Evolutionary conservation across 2,329 filamentous ascomycete genomes (phyloP).

Genomic region (Pseudovirgaria hyperparasitica): DNA sequence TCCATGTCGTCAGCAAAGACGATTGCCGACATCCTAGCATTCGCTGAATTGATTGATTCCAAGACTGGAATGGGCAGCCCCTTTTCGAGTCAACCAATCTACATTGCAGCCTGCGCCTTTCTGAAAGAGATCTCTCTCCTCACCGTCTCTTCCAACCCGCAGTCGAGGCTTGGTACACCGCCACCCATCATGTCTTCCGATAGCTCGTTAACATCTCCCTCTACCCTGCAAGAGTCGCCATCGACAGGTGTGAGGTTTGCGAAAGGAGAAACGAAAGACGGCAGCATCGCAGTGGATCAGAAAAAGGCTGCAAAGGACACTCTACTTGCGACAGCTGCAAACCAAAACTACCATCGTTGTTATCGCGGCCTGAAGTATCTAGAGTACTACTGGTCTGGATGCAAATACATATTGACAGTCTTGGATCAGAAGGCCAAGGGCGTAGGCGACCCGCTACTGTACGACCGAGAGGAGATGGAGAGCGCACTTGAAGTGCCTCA

Average conservation of each 20-base stretch:
- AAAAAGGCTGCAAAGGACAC: conserved; percentile 51
- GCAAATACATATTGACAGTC: conserved; percentile 75
- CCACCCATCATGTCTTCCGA: too few relatives aligned
- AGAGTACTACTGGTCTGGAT: conserved; percentile 76
- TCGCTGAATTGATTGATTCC: conserved; percentile 73
- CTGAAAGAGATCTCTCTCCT: conserved; percentile 68
- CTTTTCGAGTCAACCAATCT: conserved; percentile 79
- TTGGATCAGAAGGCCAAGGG: conserved; percentile 81
- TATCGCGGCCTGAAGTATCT: conserved; percentile 72
- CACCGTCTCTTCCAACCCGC: conserved; percentile 47
- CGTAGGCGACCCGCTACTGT: conserved; percentile 60
- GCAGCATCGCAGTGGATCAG: conserved; percentile 15
- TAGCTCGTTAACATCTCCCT: conserved; percentile 2
- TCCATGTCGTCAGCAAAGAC: conserved; percentile 87
- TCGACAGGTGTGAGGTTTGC: too few relatives aligned
- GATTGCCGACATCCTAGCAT: conserved; percentile 77
- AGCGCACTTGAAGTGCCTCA: conserved; percentile 47
- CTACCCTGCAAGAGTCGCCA: too few relatives aligned
- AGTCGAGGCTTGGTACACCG: conserved; percentile 47
- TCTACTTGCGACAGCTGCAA: conserved; percentile 66
- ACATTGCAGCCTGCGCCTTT: conserved; percentile 82
- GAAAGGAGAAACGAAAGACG: conserved; percentile 8
- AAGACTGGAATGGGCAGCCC: conserved; percentile 81
- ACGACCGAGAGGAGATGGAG: conserved; percentile 64
- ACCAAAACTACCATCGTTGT: conserved; percentile 76